phyloP scores from a whole-genome alignment of 2,329 filamentous ascomycete species.

The Aureobasidium sp. region DNA sequence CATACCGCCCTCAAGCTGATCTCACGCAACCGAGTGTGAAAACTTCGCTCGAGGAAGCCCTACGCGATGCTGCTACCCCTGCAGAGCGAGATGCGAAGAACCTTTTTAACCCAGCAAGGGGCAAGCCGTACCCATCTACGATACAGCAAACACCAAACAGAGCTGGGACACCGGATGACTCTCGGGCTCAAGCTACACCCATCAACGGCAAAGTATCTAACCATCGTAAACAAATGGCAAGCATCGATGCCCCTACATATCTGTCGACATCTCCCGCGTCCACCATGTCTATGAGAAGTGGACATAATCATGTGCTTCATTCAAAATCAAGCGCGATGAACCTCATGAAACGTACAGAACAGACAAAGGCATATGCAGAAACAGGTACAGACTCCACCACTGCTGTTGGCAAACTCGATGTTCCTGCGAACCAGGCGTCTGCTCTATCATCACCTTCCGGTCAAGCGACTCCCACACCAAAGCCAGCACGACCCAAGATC shows the following conservation, averaged over 20 bases:
- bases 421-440: background rate
- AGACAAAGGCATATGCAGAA: conserved; percentile 53
- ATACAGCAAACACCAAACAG: background rate
- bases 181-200: background rate
- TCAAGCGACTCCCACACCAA: conserved; percentile 17
- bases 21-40: background rate
- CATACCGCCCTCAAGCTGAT: conserved; percentile 11
- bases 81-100: background rate
- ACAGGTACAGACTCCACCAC: conserved; percentile 55
- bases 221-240: conserved; percentile 9
- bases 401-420: conserved; percentile 55
- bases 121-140: background rate
- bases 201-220: background rate
- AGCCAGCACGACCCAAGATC: conserved; percentile 24
- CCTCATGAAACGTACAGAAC: conserved; percentile 49
- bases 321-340: conserved; percentile 50
- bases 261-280: conserved; percentile 29
- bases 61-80: conserved; percentile 80
- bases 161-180: background rate
- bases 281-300: conserved; percentile 23
- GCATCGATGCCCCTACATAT: conserved; percentile 19
- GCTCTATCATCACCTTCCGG: conserved; percentile 18
- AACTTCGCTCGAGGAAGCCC: conserved; percentile 73
- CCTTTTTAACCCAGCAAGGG: background rate
- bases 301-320: conserved; percentile 30